Base-by-base conservation (phyloP, 139 green algal species). In the Chlamydomonas sphaeroides region DNA sequence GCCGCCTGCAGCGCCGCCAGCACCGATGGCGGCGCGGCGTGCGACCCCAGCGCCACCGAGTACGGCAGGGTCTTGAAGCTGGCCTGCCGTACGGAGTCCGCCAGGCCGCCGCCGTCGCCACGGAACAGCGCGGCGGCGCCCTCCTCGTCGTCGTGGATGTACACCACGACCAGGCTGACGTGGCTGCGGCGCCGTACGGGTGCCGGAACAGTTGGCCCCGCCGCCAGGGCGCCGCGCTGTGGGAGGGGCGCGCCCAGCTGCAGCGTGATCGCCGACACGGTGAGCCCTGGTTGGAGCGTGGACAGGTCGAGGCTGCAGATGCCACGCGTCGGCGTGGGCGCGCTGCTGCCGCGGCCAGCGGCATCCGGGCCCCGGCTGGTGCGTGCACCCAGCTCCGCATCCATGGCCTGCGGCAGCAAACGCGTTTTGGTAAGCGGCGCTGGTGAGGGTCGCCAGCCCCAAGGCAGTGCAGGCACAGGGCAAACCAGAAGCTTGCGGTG, bases 231-330 rank as follows among this genome's bases (percentile, higher is more conserved):
- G 10, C 20, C 49, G 33, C 1, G 33, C 49, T 23, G 33, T n/a
- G 32, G 21, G 3, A 8, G 8, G 28, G 28, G 70, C 14, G 59
- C 38, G 39, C 75, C 61, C 28, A 82, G 62, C 0, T 32, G 75
- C 62, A 82, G 32, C 8, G 21, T 68, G 39, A 82, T 5, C 10
- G 63, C 42, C 2, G 62, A 73, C 21, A 57, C 62, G 0, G 21
- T 72, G 42, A 82, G 63, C 32, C 75, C 75, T 0, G 75, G 75
- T 23, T 73, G 45, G 0, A 82, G 42, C 5, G 32, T 28, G 42
- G 75, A 82, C 42, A 82, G 75, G 63, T 82, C 75, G 20, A 82
- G 28, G 62, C 62, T 82, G 75, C 75, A 82, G 28, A 59, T 21
- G 35, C n/a, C n/a, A n/a, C n/a, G n/a, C n/a, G n/a, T n/a, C n/a